phyloP scores from a whole-genome alignment of 306 rosid genomes.

The Dalbergia cultrata region DNA sequence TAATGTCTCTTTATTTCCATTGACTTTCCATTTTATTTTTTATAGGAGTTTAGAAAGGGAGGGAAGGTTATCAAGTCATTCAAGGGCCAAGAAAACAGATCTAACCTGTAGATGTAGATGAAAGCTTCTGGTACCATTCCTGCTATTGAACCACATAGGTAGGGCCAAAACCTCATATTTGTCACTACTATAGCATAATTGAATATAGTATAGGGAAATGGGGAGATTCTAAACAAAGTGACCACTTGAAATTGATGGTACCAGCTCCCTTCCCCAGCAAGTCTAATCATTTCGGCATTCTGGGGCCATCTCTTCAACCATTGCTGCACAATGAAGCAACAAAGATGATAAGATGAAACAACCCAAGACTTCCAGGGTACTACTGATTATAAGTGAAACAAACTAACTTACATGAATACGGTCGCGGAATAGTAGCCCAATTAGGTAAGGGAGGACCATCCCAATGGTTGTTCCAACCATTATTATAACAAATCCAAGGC shows the following conservation, averaged over 20 bases:
- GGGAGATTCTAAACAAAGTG: slow-evolving; percentile 90
- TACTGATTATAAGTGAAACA: slow-evolving; percentile 9
- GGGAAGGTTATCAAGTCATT: background rate
- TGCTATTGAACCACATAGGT: slow-evolving; percentile 87
- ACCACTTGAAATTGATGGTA: slow-evolving; percentile 92
- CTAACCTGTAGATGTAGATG: slow-evolving; percentile 92
- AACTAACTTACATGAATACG: slow-evolving; percentile 84
- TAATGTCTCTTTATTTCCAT: slow-evolving; percentile 13
- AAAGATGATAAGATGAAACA: slow-evolving; percentile 20
- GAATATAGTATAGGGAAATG: slow-evolving; percentile 97
- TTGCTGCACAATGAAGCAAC: slow-evolving; percentile 62
- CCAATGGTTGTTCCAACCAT: slow-evolving; percentile 98
- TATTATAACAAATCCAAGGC: slow-evolving; percentile 88
- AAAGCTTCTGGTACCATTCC: slow-evolving; percentile 99
- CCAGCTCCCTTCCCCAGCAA: slow-evolving; percentile 97
- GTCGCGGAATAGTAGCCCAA: slow-evolving; percentile 84
- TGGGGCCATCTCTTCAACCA: slow-evolving; percentile 95
- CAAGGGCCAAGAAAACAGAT: slow-evolving; percentile 25
- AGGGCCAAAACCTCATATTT: slow-evolving; percentile 95
- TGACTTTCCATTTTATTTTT: background rate
- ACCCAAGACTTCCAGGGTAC: background rate
- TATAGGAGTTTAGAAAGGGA: background rate
- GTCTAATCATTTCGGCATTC: slow-evolving; percentile 88
- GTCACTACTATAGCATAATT: slow-evolving; percentile 95
- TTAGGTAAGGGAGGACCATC: slow-evolving; percentile 93